These are phyloP conservation scores for Rhodotorula toruloides DNA, from an alignment of 768 basidiomycete genomes.

Conservation along the genomic window DNA sequence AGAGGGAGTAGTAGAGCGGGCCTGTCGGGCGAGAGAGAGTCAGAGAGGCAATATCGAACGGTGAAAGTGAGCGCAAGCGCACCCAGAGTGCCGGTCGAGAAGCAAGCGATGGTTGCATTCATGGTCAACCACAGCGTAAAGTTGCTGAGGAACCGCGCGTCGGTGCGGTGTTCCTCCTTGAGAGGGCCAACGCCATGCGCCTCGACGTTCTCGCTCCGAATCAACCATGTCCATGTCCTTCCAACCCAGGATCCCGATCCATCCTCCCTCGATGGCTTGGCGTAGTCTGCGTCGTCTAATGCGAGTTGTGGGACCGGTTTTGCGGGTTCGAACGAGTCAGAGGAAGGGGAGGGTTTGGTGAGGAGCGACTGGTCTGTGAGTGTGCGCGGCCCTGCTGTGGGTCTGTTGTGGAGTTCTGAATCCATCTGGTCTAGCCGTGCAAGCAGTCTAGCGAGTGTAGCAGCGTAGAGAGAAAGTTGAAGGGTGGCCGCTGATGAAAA, in stretches of 20 bases:
- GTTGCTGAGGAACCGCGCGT: conserved; percentile 20
- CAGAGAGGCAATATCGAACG: too few species aligned
- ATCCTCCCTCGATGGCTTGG: neutral
- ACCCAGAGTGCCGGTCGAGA: conserved; percentile 65
- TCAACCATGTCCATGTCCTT: neutral
- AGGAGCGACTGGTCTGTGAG: neutral
- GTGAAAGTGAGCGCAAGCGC: too few species aligned
- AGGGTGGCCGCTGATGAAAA: too few species aligned
- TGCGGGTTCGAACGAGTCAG: neutral
- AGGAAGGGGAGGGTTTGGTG: neutral
- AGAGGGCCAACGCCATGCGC: conserved; percentile 26
- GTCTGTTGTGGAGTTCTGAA: neutral
- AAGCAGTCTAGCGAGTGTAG: too few species aligned
- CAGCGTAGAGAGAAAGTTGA: too few species aligned
- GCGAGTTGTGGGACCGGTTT: neutral
- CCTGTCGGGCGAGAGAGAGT: too few species aligned
- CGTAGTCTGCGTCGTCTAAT: neutral
- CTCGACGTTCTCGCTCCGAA: conserved; percentile 15
- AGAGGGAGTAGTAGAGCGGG: conserved; percentile 59
- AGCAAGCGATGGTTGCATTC: conserved; percentile 48
- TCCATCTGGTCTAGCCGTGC: too few species aligned
- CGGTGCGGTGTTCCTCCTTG: conserved; percentile 7
- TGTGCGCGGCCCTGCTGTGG: neutral
- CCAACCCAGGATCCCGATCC: neutral
- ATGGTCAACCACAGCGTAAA: conserved; percentile 37